These are phyloP conservation scores for Trametes cingulata DNA, from an alignment of 768 basidiomycete species.

Conservation along the genomic window DNA sequence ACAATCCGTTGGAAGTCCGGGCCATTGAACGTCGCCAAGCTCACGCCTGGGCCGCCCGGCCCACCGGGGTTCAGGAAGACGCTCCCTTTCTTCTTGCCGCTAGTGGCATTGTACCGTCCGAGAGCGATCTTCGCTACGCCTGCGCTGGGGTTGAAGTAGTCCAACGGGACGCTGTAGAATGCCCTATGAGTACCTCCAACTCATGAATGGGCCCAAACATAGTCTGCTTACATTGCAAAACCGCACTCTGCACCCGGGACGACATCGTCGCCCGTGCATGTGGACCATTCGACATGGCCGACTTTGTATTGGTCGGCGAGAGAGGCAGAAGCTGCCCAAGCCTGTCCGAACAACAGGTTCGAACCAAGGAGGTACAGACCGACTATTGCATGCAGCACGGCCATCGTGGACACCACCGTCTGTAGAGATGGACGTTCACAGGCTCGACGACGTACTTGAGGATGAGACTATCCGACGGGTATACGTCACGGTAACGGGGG, in stretches of 20 bases:
- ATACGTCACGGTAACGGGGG: no score
- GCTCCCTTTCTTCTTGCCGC: conserved; percentile 29
- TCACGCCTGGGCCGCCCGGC: conserved; percentile 29
- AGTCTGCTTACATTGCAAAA: conserved; percentile 20
- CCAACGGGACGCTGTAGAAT: conserved; percentile 32
- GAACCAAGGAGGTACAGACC: neutral
- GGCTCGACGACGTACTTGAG: no score
- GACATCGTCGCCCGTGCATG: conserved; percentile 7
- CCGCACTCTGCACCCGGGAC: conserved; percentile 27
- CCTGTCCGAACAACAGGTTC: neutral
- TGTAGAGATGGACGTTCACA: no score
- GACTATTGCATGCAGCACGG: neutral
- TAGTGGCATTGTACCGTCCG: conserved; percentile 32
- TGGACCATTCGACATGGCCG: conserved; percentile 16
- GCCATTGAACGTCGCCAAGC: conserved; percentile 12
- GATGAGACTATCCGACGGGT: no score
- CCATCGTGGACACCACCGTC: neutral
- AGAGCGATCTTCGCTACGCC: conserved; percentile 35
- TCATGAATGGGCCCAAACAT: neutral
- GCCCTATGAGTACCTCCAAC: neutral
- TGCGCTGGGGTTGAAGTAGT: conserved; percentile 32
- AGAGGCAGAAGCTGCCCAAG: neutral
- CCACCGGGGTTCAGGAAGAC: conserved; percentile 37
- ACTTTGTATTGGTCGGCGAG: neutral
- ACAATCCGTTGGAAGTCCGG: conserved; percentile 20